Base-by-base conservation (phyloP, 306 rosid genomes). In the Casuarina cunninghamiana region DNA sequence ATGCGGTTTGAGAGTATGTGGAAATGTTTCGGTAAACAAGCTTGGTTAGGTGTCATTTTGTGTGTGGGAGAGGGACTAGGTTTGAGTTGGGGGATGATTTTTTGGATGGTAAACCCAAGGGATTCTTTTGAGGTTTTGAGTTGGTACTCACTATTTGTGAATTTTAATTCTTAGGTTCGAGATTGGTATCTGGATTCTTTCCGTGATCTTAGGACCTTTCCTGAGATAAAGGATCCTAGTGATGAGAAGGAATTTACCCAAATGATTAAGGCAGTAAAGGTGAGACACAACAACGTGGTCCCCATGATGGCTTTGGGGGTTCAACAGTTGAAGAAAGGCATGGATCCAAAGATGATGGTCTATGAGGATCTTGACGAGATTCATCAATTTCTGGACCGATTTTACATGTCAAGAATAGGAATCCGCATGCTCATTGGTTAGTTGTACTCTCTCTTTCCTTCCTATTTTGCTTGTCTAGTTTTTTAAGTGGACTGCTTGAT, bases 351-450 rank as follows among this genome's bases (percentile, higher is more conserved):
- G 76, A 84, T 88, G 76, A 84, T 88, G 38, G 82, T 75, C 35
- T 74, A 84, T 12, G 81, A 85, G 78, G 97, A 88, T 86, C 90
- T 85, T 48, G 88, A 77, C 44, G 99, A 89, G 85, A 95, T 95
- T 83, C 94, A 95, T 69, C 94, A 91, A 69, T 95, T 95, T 82
- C 86, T 95, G 66, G 99, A 95, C 73, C 97, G 97, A 53, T 95
- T 95, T 78, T 95, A 95, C 93, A 73, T 95, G 99, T 93, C 99
- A 9, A 88, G 99, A 86, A 95, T 95, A 74, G 99, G 99, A 80
- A 93, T 95, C 72, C 99, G 99, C 3, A 93, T 95, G 99, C 97
- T 95, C 39, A 95, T 95, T 19, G 97, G 98, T 95, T 71, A 71
- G 85, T 76, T 84, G 49, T 15, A 54, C 19, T 77, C 26, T 57